Base-by-base conservation (phyloP, 2,329 filamentous ascomycete genomes). In the Microdochium paspali region DNA sequence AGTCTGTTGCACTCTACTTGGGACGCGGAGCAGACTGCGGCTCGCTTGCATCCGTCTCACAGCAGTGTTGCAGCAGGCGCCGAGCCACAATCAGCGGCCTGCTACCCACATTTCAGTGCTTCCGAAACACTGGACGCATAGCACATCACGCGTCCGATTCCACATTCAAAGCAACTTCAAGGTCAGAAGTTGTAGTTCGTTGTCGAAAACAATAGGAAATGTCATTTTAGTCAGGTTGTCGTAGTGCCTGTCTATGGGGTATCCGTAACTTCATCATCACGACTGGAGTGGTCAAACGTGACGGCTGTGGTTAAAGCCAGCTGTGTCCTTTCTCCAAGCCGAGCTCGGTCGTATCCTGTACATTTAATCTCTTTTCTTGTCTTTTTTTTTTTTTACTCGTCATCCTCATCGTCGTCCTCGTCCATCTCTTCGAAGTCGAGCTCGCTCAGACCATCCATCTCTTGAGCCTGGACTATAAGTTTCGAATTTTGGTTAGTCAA, bases 401-500 rank as follows among this genome's bases (percentile, higher is more conserved):
- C 76, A 18, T 80, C 79, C 12, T 78, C 77, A 7, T 73, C 74
- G 9, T 44, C 54, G 15, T 73, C 72, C 35, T 72, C 72, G 18
- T 72, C 71, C 2, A 69, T 65, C 10, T 70, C 62, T 59, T 88
- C 85, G 54, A 88, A 84, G 53, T 90, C 84, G 40, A 79, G 62
- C 50, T 90, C 87, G 58, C 70, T 82, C 60, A 85, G 62, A 10
- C 78, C 77, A 45, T 83, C 82, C 48, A 79, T 70, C 58, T 89
- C 85, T 61, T 85, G 81, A 43, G 87, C 86, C 69, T 87, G 77
- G 46, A 44, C 44, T 12, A 24, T n/a, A n/a, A n/a, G n/a, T n/a
- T n/a, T n/a, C n/a, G n/a, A n/a, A n/a, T n/a, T n/a, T n/a, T 10
- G 31, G 13, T 10, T 15, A 24, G 32, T 21, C 5, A 44, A n/a